Conservation (phyloP, 2,329 filamentous ascomycete genomes). For the Neoarthrinium moseri region DNA sequence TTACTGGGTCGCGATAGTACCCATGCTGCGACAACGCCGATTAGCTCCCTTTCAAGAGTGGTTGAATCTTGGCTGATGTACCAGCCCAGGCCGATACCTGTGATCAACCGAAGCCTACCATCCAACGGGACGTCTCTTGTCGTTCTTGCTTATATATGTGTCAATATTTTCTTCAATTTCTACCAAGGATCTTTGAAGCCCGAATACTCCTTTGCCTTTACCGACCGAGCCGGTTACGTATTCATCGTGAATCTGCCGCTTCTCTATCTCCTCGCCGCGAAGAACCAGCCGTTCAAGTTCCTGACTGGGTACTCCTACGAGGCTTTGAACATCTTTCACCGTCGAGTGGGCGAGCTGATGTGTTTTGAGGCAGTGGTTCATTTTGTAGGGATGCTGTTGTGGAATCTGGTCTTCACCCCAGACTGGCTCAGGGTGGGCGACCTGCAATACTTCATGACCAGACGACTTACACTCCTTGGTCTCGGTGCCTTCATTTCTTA, state of each 20-base stretch:
- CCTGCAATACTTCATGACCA: constrained; percentile 48
- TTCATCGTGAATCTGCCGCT: constrained; percentile 48
- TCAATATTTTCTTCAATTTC: constrained; percentile 59
- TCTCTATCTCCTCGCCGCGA: constrained; percentile 64
- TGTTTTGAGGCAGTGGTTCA: constrained; percentile 60
- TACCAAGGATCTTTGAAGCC: constrained; percentile 47
- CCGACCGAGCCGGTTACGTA: constrained; percentile 55
- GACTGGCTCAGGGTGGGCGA: constrained; percentile 39
- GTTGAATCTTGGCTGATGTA: constrained; percentile 43
- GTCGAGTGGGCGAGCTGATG: constrained; percentile 60
- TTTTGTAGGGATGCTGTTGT: constrained; percentile 52
- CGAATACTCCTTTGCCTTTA: constrained; percentile 55
- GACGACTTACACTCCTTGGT: constrained; percentile 52
- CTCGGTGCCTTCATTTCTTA: constrained; percentile 56
- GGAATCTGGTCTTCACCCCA: constrained; percentile 50
- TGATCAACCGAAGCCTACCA: constrained; percentile 56
- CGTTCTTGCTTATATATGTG: constrained; percentile 46
- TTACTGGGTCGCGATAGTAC: constrained; percentile 20
- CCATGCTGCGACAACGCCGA: not conserved
- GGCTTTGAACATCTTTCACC: constrained; percentile 64
- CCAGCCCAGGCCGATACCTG: constrained; percentile 56
- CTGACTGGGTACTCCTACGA: constrained; percentile 67
- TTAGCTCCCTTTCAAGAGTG: not conserved
- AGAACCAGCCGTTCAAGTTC: constrained; percentile 61
- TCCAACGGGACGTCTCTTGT: constrained; percentile 55